Conservation (phyloP, 257 asterid genomes). For the Paraleonurus japonicus region DNA sequence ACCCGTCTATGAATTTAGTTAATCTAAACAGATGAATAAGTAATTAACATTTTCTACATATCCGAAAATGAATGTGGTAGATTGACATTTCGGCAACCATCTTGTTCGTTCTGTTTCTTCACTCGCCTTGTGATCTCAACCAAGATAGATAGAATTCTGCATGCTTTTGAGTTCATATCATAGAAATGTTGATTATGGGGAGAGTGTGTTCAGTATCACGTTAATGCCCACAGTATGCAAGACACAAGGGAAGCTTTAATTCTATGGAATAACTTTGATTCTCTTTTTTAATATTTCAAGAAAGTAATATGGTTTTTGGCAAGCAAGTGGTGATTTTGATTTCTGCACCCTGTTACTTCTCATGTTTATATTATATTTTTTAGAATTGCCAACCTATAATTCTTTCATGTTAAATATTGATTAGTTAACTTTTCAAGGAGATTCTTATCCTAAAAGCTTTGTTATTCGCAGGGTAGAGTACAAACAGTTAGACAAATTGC, state of each 20-base stretch:
- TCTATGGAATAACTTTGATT: not conserved
- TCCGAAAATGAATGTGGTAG: not conserved
- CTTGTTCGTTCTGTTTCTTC: slow-evolving; percentile 11
- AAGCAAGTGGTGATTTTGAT: not conserved
- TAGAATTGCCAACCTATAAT: not conserved
- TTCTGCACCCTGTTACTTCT: not conserved
- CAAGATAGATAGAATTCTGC: not conserved
- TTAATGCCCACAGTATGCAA: not conserved
- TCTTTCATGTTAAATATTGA: slow-evolving; percentile 1
- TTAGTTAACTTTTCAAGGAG: not conserved
- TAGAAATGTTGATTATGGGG: not conserved
- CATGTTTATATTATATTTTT: not conserved
- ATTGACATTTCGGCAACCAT: not conserved
- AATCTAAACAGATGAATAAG: slow-evolving; percentile 1
- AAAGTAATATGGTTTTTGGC: not conserved
- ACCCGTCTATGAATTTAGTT: not conserved
- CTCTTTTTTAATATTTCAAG: not conserved
- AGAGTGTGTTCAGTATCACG: not conserved
- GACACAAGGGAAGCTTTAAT: slow-evolving; percentile 6
- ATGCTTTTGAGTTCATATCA: slow-evolving; percentile 10
- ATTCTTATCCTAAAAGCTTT: slow-evolving; percentile 26
- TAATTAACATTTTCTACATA: slow-evolving; percentile 9
- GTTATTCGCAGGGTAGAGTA: slow-evolving; percentile 70
- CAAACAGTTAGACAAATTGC: slow-evolving; percentile 77
- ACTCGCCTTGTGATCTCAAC: slow-evolving; percentile 1